phyloP scores from a whole-genome alignment of 1,139 yeast genomes.

The Yamadazyma triangularis region DNA sequence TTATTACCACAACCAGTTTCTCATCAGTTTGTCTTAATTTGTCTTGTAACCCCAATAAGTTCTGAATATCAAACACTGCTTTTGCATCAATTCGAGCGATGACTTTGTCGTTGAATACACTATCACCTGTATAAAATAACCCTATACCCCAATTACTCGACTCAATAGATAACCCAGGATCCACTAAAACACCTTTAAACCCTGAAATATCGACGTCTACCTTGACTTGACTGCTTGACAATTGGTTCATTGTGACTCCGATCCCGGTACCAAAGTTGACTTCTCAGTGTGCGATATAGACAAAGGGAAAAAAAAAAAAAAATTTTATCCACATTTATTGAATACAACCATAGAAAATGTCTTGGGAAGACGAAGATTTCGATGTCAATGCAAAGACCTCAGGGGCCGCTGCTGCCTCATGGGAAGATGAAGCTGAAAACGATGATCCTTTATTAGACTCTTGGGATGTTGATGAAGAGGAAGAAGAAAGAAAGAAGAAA shows the following conservation, averaged over 20 bases:
- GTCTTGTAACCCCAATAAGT: conserved; percentile 24
- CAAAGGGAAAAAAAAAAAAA: conserved; percentile 1
- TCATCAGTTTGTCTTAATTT: conserved; percentile 17
- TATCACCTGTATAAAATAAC: conserved; percentile 16
- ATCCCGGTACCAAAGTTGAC: neutral
- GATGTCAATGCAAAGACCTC: conserved; percentile 52
- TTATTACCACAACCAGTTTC: conserved; percentile 17
- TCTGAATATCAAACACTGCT: conserved; percentile 23
- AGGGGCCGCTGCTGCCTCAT: conserved; percentile 45
- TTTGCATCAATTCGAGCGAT: conserved; percentile 34
- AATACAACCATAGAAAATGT: conserved; percentile 21
- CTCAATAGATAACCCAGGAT: conserved; percentile 17
- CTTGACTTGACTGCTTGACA: neutral
- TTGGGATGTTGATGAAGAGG: conserved; percentile 80
- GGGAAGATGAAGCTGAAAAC: conserved; percentile 84
- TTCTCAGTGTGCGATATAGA: neutral
- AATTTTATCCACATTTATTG: conserved; percentile 1
- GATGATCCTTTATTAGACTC: conserved; percentile 69
- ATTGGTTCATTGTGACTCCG: neutral
- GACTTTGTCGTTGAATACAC: conserved; percentile 11
- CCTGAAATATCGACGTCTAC: neutral
- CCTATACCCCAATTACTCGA: conserved; percentile 29
- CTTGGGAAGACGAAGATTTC: conserved; percentile 87
- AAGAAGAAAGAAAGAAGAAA: conserved; percentile 43
- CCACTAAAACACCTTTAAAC: conserved; percentile 8